Conservation (phyloP, 169 alveolate species). For the Eimeria praecox region DNA sequence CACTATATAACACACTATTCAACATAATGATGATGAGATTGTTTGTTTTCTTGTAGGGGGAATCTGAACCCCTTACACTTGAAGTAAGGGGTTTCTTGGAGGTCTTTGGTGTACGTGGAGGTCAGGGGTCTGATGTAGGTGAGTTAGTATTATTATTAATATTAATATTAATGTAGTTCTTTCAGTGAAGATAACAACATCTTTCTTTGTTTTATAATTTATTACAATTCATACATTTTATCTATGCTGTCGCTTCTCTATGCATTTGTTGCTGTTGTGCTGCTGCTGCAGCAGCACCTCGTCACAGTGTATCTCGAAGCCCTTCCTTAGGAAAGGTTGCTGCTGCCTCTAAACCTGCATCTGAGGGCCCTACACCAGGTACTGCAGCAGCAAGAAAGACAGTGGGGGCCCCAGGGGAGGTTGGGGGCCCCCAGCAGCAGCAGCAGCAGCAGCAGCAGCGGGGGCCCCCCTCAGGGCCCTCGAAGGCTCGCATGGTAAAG, state of each 20-base stretch:
- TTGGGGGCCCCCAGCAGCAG: background rate
- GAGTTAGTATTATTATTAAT: background rate
- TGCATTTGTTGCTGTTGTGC: background rate
- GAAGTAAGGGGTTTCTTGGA: slow-evolving; percentile 37
- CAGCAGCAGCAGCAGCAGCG: background rate
- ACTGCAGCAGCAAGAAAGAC: slow-evolving; percentile 5
- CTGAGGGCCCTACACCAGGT: background rate
- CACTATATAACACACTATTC: too few species aligned
- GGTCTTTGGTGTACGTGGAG: slow-evolving; percentile 18
- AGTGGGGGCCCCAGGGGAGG: background rate
- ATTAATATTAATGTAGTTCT: background rate
- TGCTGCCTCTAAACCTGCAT: background rate
- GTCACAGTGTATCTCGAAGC: slow-evolving; percentile 26
- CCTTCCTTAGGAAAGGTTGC: background rate
- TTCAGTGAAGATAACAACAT: background rate
- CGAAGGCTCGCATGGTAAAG: slow-evolving; percentile 25
- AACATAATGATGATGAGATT: too few species aligned
- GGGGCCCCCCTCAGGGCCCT: background rate
- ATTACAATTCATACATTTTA: background rate
- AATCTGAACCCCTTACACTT: background rate
- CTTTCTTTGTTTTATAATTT: background rate
- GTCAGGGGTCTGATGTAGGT: slow-evolving; percentile 5
- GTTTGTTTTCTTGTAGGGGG: background rate
- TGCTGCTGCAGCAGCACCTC: background rate
- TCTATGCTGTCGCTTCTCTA: background rate